These are phyloP conservation scores for Bruguiera gymnorhiza DNA, from an alignment of 345 rosid genomes.

Conservation along the genomic window DNA sequence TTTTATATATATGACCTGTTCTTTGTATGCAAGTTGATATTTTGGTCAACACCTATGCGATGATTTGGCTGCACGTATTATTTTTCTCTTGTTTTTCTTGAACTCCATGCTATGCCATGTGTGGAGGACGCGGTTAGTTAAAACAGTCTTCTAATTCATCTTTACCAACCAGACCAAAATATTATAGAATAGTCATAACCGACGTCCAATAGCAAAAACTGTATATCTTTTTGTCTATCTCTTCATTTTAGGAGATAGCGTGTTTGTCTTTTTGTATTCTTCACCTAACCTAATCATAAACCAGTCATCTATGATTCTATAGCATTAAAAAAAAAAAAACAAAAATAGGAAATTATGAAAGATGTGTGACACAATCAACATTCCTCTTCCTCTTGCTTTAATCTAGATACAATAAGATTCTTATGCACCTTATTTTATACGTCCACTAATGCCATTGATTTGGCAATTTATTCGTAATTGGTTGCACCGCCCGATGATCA, in stretches of 20 bases:
- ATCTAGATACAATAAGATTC: background rate
- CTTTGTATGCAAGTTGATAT: constrained; percentile 1
- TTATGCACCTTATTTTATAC: constrained; percentile 1
- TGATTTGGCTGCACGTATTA: constrained; percentile 12
- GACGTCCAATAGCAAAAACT: background rate
- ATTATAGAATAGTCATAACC: background rate
- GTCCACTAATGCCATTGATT: constrained; percentile 36
- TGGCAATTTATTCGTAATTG: constrained; percentile 11
- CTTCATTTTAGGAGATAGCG: background rate
- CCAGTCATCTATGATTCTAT: constrained; percentile 6
- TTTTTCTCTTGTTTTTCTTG: constrained; percentile 16
- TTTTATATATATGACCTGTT: background rate
- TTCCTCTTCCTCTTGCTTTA: constrained; percentile 26
- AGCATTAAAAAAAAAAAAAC: constrained; percentile 18
- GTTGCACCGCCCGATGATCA: background rate
- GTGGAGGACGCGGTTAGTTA: constrained; percentile 15
- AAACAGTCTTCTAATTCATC: constrained; percentile 23
- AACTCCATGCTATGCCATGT: constrained; percentile 36
- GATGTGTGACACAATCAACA: constrained; percentile 29
- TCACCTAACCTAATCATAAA: constrained; percentile 25
- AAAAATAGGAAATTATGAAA: constrained; percentile 12
- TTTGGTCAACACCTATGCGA: constrained; percentile 41
- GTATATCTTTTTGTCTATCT: background rate
- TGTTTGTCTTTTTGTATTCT: background rate
- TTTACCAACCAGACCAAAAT: background rate